A percentile compares a stretch with the other conserved stretches of the same genome.
These are phyloP conservation scores for Crepidotus variabilis DNA, from an alignment of 768 basidiomycete species.

Conservation along the genomic window DNA sequence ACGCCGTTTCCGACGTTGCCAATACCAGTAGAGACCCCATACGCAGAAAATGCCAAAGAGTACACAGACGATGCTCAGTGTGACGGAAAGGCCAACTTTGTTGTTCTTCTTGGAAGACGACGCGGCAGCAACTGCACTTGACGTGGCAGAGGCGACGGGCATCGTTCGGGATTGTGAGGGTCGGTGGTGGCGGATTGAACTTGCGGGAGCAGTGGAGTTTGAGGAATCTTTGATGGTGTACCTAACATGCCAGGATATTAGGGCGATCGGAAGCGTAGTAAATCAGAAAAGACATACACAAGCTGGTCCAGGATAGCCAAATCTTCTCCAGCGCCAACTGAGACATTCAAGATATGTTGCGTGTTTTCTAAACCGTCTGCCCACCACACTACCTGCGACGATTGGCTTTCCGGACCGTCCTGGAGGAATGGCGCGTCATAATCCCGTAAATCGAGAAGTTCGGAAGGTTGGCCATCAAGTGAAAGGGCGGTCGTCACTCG, in stretches of 20 bases:
- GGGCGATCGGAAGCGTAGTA: not conserved
- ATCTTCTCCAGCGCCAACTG: conserved; percentile 15
- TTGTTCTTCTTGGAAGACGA: conserved; percentile 6
- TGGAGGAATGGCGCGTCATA: conserved; percentile 4
- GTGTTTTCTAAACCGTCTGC: conserved; percentile 12
- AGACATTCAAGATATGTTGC: conserved; percentile 16
- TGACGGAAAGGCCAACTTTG: conserved; percentile 26
- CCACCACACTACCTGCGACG: conserved; percentile 16
- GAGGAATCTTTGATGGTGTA: conserved; percentile 16
- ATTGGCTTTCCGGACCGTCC: conserved; percentile 12
- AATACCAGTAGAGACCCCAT: conserved; percentile 25
- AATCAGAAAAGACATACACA: conserved; percentile 11
- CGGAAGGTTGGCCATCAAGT: conserved; percentile 12
- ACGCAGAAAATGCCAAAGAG: conserved; percentile 27
- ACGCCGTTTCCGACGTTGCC: conserved; percentile 7
- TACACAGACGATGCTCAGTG: conserved; percentile 28
- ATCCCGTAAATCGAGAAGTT: conserved; percentile 16
- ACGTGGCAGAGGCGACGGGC: conserved; percentile 8
- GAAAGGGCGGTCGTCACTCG: conserved; percentile 19
- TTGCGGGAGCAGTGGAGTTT: conserved; percentile 8
- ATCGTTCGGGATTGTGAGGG: conserved; percentile 7
- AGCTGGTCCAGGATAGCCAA: conserved; percentile 19
- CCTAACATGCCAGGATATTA: conserved; percentile 3
- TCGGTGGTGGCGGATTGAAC: not conserved
- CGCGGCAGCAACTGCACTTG: conserved; percentile 10